These are phyloP conservation scores for Cercospora sp. DNA, from an alignment of 2,329 filamentous ascomycete species.

Conservation along the genomic window DNA sequence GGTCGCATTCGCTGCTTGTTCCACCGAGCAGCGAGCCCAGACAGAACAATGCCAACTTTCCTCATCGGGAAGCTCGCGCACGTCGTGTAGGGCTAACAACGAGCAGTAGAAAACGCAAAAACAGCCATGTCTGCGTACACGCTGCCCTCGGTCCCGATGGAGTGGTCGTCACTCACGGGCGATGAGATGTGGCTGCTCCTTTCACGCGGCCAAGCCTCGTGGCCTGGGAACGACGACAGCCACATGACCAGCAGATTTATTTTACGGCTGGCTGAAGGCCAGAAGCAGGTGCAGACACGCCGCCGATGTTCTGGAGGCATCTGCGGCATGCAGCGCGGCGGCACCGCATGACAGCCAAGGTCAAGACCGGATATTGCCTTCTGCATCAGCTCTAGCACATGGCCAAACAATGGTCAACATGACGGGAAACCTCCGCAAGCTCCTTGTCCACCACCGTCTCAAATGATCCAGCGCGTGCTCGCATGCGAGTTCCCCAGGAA, in stretches of 20 bases:
- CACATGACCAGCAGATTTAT: neutral
- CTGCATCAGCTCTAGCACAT: neutral
- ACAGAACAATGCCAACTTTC: neutral
- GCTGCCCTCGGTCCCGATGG: slow-evolving; percentile 4
- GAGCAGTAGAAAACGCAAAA: neutral
- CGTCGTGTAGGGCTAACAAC: neutral
- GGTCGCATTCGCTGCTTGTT: neutral
- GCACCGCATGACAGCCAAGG: neutral
- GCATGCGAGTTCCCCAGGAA: neutral
- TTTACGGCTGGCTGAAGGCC: neutral
- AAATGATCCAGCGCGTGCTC: neutral
- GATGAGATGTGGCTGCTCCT: slow-evolving; percentile 7
- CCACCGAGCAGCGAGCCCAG: neutral
- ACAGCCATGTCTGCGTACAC: neutral
- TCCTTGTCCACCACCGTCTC: neutral
- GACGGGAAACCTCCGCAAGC: neutral
- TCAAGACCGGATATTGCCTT: neutral
- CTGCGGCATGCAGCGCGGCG: neutral
- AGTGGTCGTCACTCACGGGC: neutral
- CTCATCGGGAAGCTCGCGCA: neutral
- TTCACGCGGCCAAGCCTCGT: slow-evolving; percentile 6
- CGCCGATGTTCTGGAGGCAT: neutral
- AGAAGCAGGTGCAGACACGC: neutral
- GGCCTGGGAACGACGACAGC: neutral
- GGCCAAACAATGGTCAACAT: neutral